These are phyloP conservation scores for Magnolia kwangsiensis DNA, from an alignment of 164 flowering plant genomes.

Conservation along the genomic window DNA sequence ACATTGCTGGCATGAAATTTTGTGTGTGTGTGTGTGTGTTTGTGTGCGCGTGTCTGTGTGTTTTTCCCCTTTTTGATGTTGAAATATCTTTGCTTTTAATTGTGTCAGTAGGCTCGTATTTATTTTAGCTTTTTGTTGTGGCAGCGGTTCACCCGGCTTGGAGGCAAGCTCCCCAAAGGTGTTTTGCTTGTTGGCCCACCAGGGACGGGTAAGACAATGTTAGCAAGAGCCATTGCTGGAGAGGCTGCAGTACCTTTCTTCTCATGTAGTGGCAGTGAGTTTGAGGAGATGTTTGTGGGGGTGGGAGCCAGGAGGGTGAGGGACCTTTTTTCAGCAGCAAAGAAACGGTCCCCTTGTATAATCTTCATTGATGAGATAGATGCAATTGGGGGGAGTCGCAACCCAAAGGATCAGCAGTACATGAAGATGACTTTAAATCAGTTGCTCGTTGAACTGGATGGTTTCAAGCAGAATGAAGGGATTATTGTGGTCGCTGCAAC, in stretches of 20 bases:
- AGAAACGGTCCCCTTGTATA: slow-evolving; percentile 86
- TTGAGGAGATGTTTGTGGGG: slow-evolving; percentile 99
- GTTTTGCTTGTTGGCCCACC: slow-evolving; percentile 97
- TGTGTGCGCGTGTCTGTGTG: too few species aligned
- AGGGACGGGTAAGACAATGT: slow-evolving; percentile 97
- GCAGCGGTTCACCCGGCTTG: slow-evolving; percentile 92
- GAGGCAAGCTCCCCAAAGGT: slow-evolving; percentile 98
- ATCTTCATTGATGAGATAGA: slow-evolving; percentile 93
- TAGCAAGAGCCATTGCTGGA: slow-evolving; percentile 99
- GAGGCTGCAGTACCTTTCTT: slow-evolving; percentile 98
- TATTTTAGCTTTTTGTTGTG: slow-evolving; percentile 13
- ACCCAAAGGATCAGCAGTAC: slow-evolving; percentile 89
- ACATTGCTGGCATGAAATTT: too few species aligned
- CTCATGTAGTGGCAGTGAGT: slow-evolving; percentile 97
- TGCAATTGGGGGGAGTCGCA: slow-evolving; percentile 96
- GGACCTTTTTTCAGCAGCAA: slow-evolving; percentile 87
- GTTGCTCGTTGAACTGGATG: slow-evolving; percentile 95
- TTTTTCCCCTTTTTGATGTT: too few species aligned
- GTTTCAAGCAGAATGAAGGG: slow-evolving; percentile 96
- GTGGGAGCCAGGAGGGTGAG: slow-evolving; percentile 94
- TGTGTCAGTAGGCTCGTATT: too few species aligned
- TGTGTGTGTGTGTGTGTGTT: too few species aligned
- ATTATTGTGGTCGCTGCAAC: slow-evolving; percentile 97
- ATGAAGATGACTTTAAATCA: slow-evolving; percentile 98
- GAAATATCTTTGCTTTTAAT: too few species aligned